These are phyloP conservation scores for Dissophora globulifera DNA, from an alignment of 192 early-diverging fungal genomes.

Conservation along the genomic window DNA sequence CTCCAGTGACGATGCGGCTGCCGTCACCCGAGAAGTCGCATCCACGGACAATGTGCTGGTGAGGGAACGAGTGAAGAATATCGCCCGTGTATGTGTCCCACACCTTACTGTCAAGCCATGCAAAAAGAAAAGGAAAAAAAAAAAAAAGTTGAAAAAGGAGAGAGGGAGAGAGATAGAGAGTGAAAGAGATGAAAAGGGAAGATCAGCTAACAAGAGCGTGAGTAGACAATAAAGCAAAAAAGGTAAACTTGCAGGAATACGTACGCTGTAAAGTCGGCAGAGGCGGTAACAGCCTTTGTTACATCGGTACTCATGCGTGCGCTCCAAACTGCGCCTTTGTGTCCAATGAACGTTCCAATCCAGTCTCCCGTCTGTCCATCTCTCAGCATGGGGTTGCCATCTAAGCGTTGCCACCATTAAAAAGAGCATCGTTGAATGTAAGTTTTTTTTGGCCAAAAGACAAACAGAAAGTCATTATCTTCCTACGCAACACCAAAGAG, in stretches of 20 bases:
- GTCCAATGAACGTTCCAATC: constrained; percentile 91
- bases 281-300: constrained; percentile 87
- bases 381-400: constrained; percentile 87
- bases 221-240: not conserved
- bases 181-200: not conserved
- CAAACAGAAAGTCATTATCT: not conserved
- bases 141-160: constrained; percentile 1
- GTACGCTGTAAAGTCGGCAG: constrained; percentile 90
- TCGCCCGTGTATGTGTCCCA: constrained; percentile 89
- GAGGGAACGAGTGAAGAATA: constrained; percentile 74
- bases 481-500: too few species aligned
- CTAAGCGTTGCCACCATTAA: constrained; percentile 45
- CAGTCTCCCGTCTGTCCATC: constrained; percentile 92
- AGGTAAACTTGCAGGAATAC: constrained; percentile 16
- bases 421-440: too few species aligned
- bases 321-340: constrained; percentile 94
- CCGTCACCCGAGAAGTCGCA: constrained; percentile 84
- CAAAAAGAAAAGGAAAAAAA: not conserved
- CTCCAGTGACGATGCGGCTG: constrained; percentile 80
- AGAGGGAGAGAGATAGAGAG: too few species aligned
- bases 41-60: constrained; percentile 85
- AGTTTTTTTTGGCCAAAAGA: too few species aligned
- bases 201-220: constrained; percentile 1
- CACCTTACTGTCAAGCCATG: constrained; percentile 69
- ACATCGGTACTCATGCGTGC: constrained; percentile 82